Base-by-base conservation (phyloP, 495 filamentous ascomycete species). In the Penicillium paxilli region DNA sequence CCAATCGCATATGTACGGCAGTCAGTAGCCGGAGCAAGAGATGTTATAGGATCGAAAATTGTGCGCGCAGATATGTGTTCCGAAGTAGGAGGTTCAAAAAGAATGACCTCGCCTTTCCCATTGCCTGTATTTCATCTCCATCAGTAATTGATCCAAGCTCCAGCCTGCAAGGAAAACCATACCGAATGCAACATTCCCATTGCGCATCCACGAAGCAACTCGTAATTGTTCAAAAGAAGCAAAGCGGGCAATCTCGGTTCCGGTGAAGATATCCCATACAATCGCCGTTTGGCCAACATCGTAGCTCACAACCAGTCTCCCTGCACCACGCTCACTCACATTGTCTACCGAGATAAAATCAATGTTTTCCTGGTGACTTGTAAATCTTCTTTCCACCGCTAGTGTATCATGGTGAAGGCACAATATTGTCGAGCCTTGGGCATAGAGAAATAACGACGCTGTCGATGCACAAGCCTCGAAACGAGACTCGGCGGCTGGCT, bases 171-270 rank as follows among this genome's bases (percentile, higher is more conserved):
- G 4, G 23, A 19, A 20, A 63, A 11, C 10, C 80, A 67, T 78
- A 96, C 93, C 94, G 76, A 98, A 97, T 47, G 90, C 93, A 52
- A 98, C 85, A 79, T 97, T 96, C 33, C 95, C 94, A 76, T 97
- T 96, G 44, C 87, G 83, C 94, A 98, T 96, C 92, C 93, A 98
- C 16, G 89, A 79, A 42, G 94, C 94, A 44, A 89, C 86, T 33
- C 82, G 83, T 50, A 98, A 81, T 54, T 87, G 81, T 65, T 96
- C 92, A 64, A 96, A 97, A 0, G 91, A 91, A 47, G 86, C 86
- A 70, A 97, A 97, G 44, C 92, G 81, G 16, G 94, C 87, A 55
- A 96, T 82, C 64, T 96, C 92, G 33, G 89, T 88, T 26, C 94
- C 94, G 0, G 91, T 96, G 70, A 96, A 84, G 26, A 96, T 78